Base-by-base conservation (phyloP, 1,284 basidiomycete genomes). In the Lignosus rhinocerotis region DNA sequence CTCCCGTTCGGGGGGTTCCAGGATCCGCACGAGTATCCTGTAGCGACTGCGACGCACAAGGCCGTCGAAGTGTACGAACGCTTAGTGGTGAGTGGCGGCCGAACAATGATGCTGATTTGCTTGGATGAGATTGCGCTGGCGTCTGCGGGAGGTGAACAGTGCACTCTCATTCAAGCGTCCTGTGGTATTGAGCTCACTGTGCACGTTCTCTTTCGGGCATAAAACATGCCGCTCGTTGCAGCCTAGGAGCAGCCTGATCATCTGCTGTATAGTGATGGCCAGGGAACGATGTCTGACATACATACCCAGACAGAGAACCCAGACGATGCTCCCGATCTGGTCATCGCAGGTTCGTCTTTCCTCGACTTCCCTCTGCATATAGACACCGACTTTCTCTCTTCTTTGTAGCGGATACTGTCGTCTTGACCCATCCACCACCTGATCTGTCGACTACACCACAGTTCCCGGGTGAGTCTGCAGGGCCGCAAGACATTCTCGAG, bases 31-130 rank as follows among this genome's bases (percentile, higher is more conserved):
- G 94, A 97, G 70, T 98, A 99, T 71, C 93, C 96, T 0, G 92
- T 97, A 6, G 88, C 95, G 8, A 98, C 95, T 0, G 94, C 94
- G 2, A 87, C 86, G 1, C 90, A 96, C 65, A 98, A 98, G 78
- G 95, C 91, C 0, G 84, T 94, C 8, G 92, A 96, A 68, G 94
- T 96, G n/a, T 97, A 97, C 69, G 87, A 93, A 72, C 81, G 88
- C 34, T 76, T 97, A 25, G 88, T 96, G 55, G 87, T 89, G 66
- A 65, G 87, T 79, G 6, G 25, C 2, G 25, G 25, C 25, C 25
- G 25, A 25, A 25, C 25, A 25, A 25, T 2, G 25, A 25, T 25
- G 25, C 25, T 25, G 25, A 25, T 2, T 2, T 25, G 4, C 25
- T 25, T 25, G 25, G 25, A 25, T 25, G 25, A 25, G 25, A 25